Percentiles rank a stretch among this genome's conserved stretches.
phyloP scores from a whole-genome alignment of 768 basidiomycete species.

The Macrocybe gigantea region DNA sequence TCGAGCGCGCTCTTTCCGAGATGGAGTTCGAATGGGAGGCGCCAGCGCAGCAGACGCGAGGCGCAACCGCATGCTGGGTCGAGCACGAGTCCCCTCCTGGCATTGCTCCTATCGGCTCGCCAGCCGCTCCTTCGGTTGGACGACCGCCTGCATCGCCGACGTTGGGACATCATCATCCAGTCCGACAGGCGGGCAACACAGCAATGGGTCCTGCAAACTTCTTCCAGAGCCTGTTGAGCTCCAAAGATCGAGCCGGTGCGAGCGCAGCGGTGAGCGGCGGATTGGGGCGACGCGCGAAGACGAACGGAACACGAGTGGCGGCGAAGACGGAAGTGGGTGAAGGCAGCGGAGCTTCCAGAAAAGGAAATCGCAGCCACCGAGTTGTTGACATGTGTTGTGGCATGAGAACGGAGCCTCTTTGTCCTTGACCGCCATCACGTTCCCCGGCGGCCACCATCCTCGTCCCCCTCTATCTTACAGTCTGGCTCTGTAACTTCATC shows the following conservation, averaged over 20 bases:
- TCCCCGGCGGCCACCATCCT: conserved; percentile 11
- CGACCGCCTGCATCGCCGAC: conserved; percentile 36
- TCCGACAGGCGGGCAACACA: conserved; percentile 56
- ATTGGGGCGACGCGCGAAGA: conserved; percentile 20
- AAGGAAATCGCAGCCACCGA: conserved; percentile 18
- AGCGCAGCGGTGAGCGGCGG: conserved; percentile 7
- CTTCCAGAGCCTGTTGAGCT: conserved; percentile 76
- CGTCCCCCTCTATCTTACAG: background rate
- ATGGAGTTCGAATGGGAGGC: conserved; percentile 69
- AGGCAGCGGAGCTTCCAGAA: conserved; percentile 7
- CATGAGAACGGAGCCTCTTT: conserved; percentile 18
- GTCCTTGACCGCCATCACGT: conserved; percentile 25
- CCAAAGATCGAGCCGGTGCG: conserved; percentile 48
- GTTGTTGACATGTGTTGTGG: conserved; percentile 29
- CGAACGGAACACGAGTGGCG: conserved; percentile 26
- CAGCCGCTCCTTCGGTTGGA: conserved; percentile 22
- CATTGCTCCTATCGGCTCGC: conserved; percentile 31
- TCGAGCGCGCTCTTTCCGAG: conserved; percentile 81
- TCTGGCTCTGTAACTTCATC: conserved; percentile 1
- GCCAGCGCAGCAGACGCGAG: conserved; percentile 16
- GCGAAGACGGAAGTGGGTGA: conserved; percentile 24
- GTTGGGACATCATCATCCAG: conserved; percentile 28
- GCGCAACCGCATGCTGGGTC: conserved; percentile 16
- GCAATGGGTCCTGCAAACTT: conserved; percentile 85
- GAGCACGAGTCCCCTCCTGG: conserved; percentile 29